Base-by-base conservation (phyloP, 208 protist genomes). In the Dictyostelium gargantuum region DNA sequence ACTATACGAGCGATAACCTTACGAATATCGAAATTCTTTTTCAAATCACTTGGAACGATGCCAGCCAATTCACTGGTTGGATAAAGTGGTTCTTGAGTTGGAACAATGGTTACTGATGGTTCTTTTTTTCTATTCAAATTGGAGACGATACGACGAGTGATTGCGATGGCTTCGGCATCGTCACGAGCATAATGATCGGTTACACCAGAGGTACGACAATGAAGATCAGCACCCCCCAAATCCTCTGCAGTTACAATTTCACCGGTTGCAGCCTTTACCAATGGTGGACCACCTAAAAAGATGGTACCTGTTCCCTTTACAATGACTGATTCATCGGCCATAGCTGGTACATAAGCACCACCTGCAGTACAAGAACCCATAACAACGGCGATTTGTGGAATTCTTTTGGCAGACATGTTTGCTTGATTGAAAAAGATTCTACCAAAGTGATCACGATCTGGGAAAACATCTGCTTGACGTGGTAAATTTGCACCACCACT, bases 391-490 rank as follows among this genome's bases (percentile, higher is more conserved):
- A 99, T 98, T 70, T 99, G 98, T 52, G 98, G 96, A 91, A 99
- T 99, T 40, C 95, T 93, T 81, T 96, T 94, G 19, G 96, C 85
- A 32, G 97, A 98, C 98, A 99, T 99, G 63, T 96, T 97, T 5
- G 98, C 98, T 95, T 99, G 98, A 94, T 99, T 99, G 95, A 96
- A 99, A 94, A 99, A 99, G 68, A 99, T 99, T 72, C 98, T 97
- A 26, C 98, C 98, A 96, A 99, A 99, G 91, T 99, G 98, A 68
- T 98, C 97, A 70, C 96, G 95, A 94, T 99, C 98, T 19, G 98
- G 97, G 95, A 99, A 99, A 42, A 97, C 81, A 44, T 98, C 98
- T 35, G 95, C 96, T 94, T 99, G 98, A 35, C 96, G 77, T 32
- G 96, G 95, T 15, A 99, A 94, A 94, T 99, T 99, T 40, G 98